Percentiles rank a stretch among this genome's conserved stretches.
Evolutionary conservation across 1,284 basidiomycete genomes (phyloP).

Genomic region (Cryptococcus depauperatus): DNA sequence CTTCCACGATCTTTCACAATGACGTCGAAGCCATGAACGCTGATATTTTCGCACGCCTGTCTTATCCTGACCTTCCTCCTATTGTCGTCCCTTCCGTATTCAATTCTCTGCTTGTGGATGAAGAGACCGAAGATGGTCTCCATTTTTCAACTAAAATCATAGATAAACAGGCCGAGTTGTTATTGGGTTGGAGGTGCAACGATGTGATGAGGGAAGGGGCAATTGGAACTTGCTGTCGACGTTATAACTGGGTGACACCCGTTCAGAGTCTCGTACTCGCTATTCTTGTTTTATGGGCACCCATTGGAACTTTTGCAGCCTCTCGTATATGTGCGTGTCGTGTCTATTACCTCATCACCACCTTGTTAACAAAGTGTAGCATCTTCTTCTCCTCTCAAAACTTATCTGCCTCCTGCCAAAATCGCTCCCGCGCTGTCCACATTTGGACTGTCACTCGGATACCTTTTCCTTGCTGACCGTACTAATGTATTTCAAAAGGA

Average conservation of each 20-base stretch:
- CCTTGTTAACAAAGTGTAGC: conserved; percentile 8
- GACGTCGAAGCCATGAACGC: conserved; percentile 85
- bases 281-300: conserved; percentile 54
- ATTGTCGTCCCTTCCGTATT: conserved; percentile 64
- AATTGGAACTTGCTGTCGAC: conserved; percentile 74
- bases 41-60: conserved; percentile 62
- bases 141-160: conserved; percentile 64
- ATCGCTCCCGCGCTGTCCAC: conserved; percentile 49
- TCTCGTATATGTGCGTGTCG: conserved; percentile 39
- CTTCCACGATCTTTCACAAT: conserved; percentile 58
- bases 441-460: conserved; percentile 57
- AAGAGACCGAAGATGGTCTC: conserved; percentile 70
- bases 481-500: conserved; percentile 77
- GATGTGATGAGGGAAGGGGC: conserved; percentile 58
- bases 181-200: conserved; percentile 77
- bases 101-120: conserved; percentile 64
- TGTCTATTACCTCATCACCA: conserved; percentile 3
- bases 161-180: conserved; percentile 62
- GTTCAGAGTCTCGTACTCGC: conserved; percentile 57
- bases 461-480: conserved; percentile 70
- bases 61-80: conserved; percentile 42
- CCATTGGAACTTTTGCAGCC: conserved; percentile 48
- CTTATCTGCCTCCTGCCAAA: conserved; percentile 45
- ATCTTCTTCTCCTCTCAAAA: conserved; percentile 33
- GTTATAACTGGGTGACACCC: conserved; percentile 60